Conservation (phyloP, 2,329 filamentous ascomycete species). For the Fusarium papillatum region DNA sequence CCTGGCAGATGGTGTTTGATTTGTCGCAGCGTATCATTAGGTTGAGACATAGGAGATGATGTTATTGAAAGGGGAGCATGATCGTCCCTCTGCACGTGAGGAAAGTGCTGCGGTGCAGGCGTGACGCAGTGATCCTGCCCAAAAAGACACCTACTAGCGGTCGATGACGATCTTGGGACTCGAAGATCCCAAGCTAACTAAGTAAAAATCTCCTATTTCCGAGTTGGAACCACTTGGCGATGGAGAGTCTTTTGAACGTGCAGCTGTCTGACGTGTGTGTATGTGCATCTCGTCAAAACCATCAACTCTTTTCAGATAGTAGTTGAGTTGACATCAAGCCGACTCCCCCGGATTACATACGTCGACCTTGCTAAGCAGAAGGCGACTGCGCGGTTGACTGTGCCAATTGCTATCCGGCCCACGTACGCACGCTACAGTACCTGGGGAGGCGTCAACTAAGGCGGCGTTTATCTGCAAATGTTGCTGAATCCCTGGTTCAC, state of each 20-base stretch:
- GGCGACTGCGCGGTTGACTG: background rate
- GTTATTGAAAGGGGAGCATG: background rate
- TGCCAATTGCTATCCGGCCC: background rate
- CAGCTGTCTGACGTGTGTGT: background rate
- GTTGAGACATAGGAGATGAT: slow-evolving; percentile 3
- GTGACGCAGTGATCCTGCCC: slow-evolving; percentile 15
- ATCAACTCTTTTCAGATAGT: background rate
- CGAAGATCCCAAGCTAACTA: slow-evolving; percentile 25
- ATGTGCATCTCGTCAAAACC: background rate
- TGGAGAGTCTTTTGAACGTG: background rate
- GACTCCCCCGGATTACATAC: background rate
- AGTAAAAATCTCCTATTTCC: slow-evolving; percentile 30
- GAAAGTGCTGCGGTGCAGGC: background rate
- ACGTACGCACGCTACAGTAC: background rate
- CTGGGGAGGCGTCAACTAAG: background rate
- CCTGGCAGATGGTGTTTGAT: background rate
- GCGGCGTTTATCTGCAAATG: background rate
- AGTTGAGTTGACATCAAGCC: background rate
- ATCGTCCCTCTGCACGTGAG: slow-evolving; percentile 1
- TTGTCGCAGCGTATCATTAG: slow-evolving; percentile 7
- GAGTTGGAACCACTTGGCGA: background rate
- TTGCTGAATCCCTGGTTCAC: slow-evolving; percentile 11
- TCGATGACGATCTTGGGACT: slow-evolving; percentile 28
- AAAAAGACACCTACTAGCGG: slow-evolving; percentile 1
- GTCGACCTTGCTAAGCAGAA: background rate